phyloP scores from a whole-genome alignment of 352 stramenopile species.

The Globisporangium okanoganense region DNA sequence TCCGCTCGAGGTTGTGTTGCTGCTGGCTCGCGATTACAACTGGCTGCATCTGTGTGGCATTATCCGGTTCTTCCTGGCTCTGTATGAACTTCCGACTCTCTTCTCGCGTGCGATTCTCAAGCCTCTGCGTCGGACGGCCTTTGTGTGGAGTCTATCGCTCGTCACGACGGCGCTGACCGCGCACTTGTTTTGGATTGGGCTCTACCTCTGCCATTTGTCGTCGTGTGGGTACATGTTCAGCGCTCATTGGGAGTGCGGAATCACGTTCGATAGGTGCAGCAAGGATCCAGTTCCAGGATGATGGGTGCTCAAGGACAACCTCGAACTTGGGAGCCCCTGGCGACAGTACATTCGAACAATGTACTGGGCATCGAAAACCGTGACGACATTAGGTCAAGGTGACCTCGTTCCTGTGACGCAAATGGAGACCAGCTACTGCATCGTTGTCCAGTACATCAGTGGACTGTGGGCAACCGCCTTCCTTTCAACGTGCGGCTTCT shows the following conservation, averaged over 20 bases:
- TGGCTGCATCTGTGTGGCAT: background rate
- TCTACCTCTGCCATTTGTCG: slow-evolving; percentile 21
- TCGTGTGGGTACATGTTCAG: slow-evolving; percentile 24
- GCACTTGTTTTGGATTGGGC: slow-evolving; percentile 19
- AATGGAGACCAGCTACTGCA: slow-evolving; percentile 20
- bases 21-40: background rate
- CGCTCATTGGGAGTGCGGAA: slow-evolving; percentile 18
- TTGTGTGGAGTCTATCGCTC: slow-evolving; percentile 3
- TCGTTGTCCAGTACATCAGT: slow-evolving; percentile 21
- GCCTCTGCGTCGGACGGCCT: background rate
- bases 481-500: slow-evolving; percentile 22
- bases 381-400: slow-evolving; percentile 23
- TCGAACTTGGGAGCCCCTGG: slow-evolving; percentile 14
- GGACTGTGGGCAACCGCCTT: slow-evolving; percentile 23
- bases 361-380: slow-evolving; percentile 26
- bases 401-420: slow-evolving; percentile 20
- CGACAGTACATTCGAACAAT: slow-evolving; percentile 23
- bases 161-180: background rate
- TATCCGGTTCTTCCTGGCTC: background rate
- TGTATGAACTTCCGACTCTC: background rate
- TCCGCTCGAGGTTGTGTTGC: background rate
- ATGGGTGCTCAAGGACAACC: slow-evolving; percentile 22
- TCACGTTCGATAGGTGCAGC: slow-evolving; percentile 15
- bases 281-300: slow-evolving; percentile 11
- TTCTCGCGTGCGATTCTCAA: background rate